Evolutionary conservation across 2,329 filamentous ascomycete species (phyloP).

Genomic region (Chalaropsis ovoidea): DNA sequence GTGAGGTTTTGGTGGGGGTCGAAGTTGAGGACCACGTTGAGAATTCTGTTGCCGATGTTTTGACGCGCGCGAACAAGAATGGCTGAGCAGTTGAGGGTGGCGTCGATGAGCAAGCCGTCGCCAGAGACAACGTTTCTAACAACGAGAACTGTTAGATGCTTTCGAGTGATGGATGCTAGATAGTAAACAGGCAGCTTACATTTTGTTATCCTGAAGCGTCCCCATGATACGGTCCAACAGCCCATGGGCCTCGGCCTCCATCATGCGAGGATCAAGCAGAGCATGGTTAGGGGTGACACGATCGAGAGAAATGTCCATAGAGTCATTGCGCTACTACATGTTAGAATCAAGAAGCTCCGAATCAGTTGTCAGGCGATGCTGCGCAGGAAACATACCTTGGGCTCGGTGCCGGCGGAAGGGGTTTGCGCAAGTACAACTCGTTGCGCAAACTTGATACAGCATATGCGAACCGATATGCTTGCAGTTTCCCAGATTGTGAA

Average conservation of each 20-base stretch:
- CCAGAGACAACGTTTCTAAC: conserved; percentile 37
- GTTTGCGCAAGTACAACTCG: conserved; percentile 87
- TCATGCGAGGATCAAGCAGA: conserved; percentile 63
- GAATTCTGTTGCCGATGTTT: conserved; percentile 70
- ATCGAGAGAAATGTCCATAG: conserved; percentile 69
- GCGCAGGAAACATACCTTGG: conserved; percentile 52
- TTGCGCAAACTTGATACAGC: conserved; percentile 96
- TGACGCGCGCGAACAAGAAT: conserved; percentile 73
- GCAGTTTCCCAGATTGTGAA: conserved; percentile 79
- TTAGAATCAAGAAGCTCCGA: conserved; percentile 23
- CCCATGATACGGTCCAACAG: conserved; percentile 79
- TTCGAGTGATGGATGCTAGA: background rate
- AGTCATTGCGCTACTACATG: conserved; percentile 37
- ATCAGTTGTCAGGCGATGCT: background rate
- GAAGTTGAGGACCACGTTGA: conserved; percentile 78
- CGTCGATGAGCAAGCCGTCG: conserved; percentile 79
- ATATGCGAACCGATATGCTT: conserved; percentile 67
- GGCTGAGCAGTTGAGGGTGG: conserved; percentile 80
- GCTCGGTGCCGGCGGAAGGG: conserved; percentile 68
- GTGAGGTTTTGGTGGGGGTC: conserved; percentile 72
- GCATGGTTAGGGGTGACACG: conserved; percentile 77
- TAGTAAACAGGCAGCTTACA: conserved; percentile 8
- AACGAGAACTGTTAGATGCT: conserved; percentile 21
- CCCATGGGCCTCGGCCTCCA: conserved; percentile 88
- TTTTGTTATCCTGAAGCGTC: conserved; percentile 66